Conservation (phyloP, 805 yeast genomes). For the Saitoella complicata region DNA sequence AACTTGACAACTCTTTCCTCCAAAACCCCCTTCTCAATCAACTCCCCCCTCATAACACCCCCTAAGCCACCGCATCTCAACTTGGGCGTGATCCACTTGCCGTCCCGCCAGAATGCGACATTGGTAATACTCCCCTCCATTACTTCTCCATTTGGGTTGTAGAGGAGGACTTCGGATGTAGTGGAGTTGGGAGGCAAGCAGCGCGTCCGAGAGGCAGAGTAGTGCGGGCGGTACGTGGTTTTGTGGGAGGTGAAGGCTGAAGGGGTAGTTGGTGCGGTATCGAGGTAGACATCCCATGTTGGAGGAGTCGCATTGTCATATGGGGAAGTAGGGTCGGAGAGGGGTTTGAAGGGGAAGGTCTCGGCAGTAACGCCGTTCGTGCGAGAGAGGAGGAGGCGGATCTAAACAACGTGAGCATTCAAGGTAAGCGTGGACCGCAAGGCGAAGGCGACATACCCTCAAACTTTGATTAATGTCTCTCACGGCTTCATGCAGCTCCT, state of each 20-base stretch:
- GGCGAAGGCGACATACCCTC: too few species aligned
- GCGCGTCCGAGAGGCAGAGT: conserved; percentile 44
- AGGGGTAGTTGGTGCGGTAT: conserved; percentile 32
- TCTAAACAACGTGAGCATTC: too few species aligned
- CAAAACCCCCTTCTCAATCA: conserved; percentile 37
- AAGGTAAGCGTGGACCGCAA: too few species aligned
- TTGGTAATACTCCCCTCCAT: conserved; percentile 77
- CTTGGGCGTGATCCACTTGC: conserved; percentile 69
- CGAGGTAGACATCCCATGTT: conserved; percentile 49
- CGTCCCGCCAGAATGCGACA: conserved; percentile 44
- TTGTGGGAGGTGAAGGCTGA: conserved; percentile 78
- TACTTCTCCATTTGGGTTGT: conserved; percentile 41
- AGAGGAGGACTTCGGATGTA: conserved; percentile 49
- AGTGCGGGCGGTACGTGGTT: conserved; percentile 56
- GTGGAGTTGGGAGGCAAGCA: conserved; percentile 19
- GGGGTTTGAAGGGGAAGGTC: too few species aligned
- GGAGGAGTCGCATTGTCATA: conserved; percentile 3
- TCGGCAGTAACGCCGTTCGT: too few species aligned
- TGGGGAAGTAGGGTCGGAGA: too few species aligned
- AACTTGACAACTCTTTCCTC: conserved; percentile 10
- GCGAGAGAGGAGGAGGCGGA: too few species aligned
- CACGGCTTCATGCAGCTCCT: too few species aligned
- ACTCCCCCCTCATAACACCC: conserved; percentile 60
- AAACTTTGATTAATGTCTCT: too few species aligned
- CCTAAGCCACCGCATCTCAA: conserved; percentile 59